Base-by-base conservation (phyloP, 805 yeast species). In the Starmerella stellata region DNA sequence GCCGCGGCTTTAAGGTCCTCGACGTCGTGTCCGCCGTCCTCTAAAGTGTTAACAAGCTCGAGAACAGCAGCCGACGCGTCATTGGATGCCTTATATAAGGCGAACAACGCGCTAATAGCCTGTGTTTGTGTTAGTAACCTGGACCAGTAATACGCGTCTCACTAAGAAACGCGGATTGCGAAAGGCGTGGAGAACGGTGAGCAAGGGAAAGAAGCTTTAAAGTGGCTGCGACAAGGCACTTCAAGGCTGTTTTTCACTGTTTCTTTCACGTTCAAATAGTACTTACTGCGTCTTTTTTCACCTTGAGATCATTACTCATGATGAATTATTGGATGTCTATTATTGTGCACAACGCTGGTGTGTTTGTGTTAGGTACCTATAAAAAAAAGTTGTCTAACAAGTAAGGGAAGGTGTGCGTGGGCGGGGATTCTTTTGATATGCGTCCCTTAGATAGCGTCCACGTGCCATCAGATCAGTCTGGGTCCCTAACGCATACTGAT, bases 51-150 rank as follows among this genome's bases (percentile, higher is more conserved):
- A 65, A 75, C 75, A 60, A 78, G 78, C 52, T 75, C 75, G 43
- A 80, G 71, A 25, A 85, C 72, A 19, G 92, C 87, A 24, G 73
- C 60, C 21, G 93, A 81, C 38, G 87, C 81, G 41, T 78, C 85
- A 46, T 70, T 72, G 28, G 94, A 87, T n/a, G 92, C 82, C 53
- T 75, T 80, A 33, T 90, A 74, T 39, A 83, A 69, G 54, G 78
- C 85, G 52, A 75, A 78, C 44, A 83, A 68, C 1, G 93, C 72
- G 30, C 90, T 70, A 41, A 83, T 83, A 28, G 78, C 69, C 75
- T 72, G 38, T 9, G 20, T n/a, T 4, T 8, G 32, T 29, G 46
- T 43, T 42, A 44, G 43, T 34, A 25, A n/a, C n/a, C n/a, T n/a
- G n/a, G n/a, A n/a, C n/a, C 25, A 37, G 31, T 34, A 29, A 14